Conservation (phyloP, 805 yeast species). For the Candida hungchunana region DNA sequence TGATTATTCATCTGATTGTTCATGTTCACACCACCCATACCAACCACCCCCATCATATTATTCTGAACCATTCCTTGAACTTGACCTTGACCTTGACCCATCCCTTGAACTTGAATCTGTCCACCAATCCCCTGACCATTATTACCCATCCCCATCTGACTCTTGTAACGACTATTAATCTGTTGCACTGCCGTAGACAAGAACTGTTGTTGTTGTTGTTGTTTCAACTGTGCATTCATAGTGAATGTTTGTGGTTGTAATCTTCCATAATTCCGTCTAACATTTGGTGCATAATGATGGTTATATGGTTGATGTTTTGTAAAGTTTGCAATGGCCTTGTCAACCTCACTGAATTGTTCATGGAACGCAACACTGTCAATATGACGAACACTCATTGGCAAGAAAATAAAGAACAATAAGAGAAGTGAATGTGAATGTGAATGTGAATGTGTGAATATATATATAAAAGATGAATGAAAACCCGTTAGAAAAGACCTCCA, state of each 20-base stretch:
- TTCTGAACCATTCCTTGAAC: neutral
- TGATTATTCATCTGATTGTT: slow-evolving; percentile 1
- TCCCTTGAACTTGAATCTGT: too few relatives aligned
- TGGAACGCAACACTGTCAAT: too few relatives aligned
- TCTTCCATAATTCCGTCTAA: slow-evolving; percentile 13
- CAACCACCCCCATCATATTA: neutral
- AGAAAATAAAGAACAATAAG: too few relatives aligned
- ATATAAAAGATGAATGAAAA: too few relatives aligned
- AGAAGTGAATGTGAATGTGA: too few relatives aligned
- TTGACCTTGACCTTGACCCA: neutral
- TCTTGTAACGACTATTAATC: slow-evolving; percentile 19
- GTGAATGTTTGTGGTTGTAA: slow-evolving; percentile 17
- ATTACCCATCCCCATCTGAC: slow-evolving; percentile 1
- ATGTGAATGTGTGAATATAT: too few relatives aligned
- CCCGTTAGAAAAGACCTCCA: too few relatives aligned
- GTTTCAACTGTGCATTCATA: slow-evolving; percentile 23
- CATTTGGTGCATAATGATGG: slow-evolving; percentile 30
- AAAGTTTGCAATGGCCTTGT: slow-evolving; percentile 27
- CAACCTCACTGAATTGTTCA: slow-evolving; percentile 27
- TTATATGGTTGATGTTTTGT: slow-evolving; percentile 29
- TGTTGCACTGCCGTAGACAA: slow-evolving; percentile 17
- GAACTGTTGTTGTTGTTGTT: slow-evolving; percentile 24
- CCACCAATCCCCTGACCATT: neutral
- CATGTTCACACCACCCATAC: neutral
- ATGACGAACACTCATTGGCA: too few relatives aligned